Evolutionary conservation across 2,329 filamentous ascomycete species (phyloP).

Genomic region (Emergomyces orientalis): DNA sequence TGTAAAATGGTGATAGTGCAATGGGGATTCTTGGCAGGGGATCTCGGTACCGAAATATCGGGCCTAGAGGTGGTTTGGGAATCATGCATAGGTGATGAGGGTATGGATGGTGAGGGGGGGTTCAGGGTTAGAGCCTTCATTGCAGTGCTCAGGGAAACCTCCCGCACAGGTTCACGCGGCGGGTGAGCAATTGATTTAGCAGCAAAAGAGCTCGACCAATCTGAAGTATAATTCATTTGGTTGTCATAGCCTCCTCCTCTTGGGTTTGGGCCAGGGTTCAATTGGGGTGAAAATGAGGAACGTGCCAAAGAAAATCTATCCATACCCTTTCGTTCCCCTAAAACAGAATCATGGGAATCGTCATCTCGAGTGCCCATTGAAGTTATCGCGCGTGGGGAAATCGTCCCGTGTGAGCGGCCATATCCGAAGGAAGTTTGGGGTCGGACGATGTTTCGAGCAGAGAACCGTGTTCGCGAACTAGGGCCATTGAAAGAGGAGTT

Average conservation of each 20-base stretch:
- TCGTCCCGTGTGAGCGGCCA: conserved; percentile 40
- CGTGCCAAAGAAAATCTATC: conserved; percentile 27
- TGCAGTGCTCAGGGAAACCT: conserved; percentile 30
- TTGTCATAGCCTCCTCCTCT: conserved; percentile 20
- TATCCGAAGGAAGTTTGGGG: conserved; percentile 47
- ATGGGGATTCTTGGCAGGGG: conserved; percentile 19
- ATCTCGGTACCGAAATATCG: conserved; percentile 19
- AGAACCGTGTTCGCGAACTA: conserved; percentile 39
- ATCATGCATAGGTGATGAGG: conserved; percentile 24
- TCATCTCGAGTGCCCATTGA: conserved; percentile 34
- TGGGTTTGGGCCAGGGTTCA: conserved; percentile 12
- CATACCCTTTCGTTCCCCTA: conserved; percentile 47
- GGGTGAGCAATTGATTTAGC: conserved; percentile 13
- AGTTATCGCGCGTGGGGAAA: conserved; percentile 34
- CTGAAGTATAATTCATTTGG: conserved; percentile 19
- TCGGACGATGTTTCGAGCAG: conserved; percentile 33
- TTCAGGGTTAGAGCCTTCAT: conserved; percentile 25
- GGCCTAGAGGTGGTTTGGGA: conserved; percentile 13
- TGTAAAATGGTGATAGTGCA: conserved; percentile 18
- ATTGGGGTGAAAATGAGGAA: conserved; percentile 17
- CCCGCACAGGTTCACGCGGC: conserved; percentile 18
- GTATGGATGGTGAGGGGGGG: conserved; percentile 14
- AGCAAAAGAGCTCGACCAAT: conserved; percentile 24
- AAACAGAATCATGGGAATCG: conserved; percentile 30
- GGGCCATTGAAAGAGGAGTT: conserved; percentile 52